Percentiles rank a stretch among this genome's conserved stretches.
Conservation (phyloP, 495 filamentous ascomycete species). For the Annulohypoxylon bovei region DNA sequence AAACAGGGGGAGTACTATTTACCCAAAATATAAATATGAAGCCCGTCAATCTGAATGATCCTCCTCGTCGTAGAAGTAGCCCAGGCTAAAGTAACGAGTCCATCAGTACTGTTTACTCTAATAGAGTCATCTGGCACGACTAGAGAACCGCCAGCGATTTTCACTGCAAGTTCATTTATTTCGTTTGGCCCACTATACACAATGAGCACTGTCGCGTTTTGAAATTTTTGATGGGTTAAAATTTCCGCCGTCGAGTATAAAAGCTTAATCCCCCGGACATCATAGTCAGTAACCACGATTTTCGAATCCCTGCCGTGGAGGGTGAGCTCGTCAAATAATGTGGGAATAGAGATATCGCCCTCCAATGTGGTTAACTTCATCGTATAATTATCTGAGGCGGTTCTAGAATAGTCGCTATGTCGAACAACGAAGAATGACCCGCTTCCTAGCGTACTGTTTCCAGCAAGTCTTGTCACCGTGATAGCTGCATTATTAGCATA, state of each 20-base stretch:
- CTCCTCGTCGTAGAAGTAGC: slow-evolving; percentile 24
- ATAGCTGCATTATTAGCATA: slow-evolving; percentile 63
- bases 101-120: slow-evolving; percentile 49
- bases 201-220: slow-evolving; percentile 63
- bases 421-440: slow-evolving; percentile 72
- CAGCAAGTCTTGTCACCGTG: slow-evolving; percentile 67
- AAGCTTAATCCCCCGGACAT: slow-evolving; percentile 68
- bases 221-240: slow-evolving; percentile 64
- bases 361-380: slow-evolving; percentile 68
- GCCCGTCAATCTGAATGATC: slow-evolving; percentile 61
- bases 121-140: slow-evolving; percentile 56
- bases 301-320: slow-evolving; percentile 80
- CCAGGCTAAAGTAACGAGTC: slow-evolving; percentile 47
- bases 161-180: slow-evolving; percentile 72
- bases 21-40: slow-evolving; percentile 64
- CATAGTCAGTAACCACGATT: slow-evolving; percentile 75
- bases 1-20: not conserved
- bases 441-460: slow-evolving; percentile 50
- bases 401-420: slow-evolving; percentile 68
- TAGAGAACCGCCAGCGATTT: slow-evolving; percentile 55
- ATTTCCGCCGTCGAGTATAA: slow-evolving; percentile 81
- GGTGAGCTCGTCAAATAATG: slow-evolving; percentile 68
- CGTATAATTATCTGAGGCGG: slow-evolving; percentile 67
- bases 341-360: slow-evolving; percentile 70
- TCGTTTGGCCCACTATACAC: slow-evolving; percentile 75